These are phyloP conservation scores for Penicillium lagena DNA, from an alignment of 495 filamentous ascomycete genomes.

Conservation along the genomic window DNA sequence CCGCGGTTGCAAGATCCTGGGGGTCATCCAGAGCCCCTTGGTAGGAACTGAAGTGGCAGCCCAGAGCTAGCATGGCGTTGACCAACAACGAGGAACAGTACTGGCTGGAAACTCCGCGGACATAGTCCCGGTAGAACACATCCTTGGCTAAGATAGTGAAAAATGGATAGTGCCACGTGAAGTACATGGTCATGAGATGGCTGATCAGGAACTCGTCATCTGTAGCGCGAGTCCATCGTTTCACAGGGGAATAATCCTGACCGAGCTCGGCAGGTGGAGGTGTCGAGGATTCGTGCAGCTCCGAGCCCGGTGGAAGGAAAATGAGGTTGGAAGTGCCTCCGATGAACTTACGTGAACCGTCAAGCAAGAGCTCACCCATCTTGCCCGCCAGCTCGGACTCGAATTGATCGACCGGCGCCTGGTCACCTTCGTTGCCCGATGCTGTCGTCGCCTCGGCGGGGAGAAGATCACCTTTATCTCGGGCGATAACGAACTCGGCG, in stretches of 20 bases:
- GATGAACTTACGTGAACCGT: constrained; percentile 87
- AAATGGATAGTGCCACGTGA: constrained; percentile 96
- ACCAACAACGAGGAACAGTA: constrained; percentile 90
- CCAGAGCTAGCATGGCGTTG: constrained; percentile 92
- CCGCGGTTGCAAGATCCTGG: constrained; percentile 75
- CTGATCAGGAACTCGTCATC: constrained; percentile 68
- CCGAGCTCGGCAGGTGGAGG: constrained; percentile 6
- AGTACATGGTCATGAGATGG: constrained; percentile 95
- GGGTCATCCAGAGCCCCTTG: constrained; percentile 61
- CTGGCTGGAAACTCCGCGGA: constrained; percentile 51
- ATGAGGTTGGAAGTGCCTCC: constrained; percentile 94
- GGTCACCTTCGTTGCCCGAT: background rate
- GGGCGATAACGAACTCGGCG: constrained; percentile 68
- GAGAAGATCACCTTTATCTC: constrained; percentile 35
- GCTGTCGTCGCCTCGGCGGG: constrained; percentile 3
- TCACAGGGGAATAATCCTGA: constrained; percentile 42
- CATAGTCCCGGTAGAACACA: constrained; percentile 84
- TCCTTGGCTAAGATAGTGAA: constrained; percentile 89
- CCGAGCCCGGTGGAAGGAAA: constrained; percentile 56
- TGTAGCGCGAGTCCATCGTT: constrained; percentile 85
- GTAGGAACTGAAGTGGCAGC: constrained; percentile 89
- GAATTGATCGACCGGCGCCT: constrained; percentile 48
- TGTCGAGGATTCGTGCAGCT: constrained; percentile 41
- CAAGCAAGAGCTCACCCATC: constrained; percentile 88
- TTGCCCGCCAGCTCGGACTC: constrained; percentile 85